Base-by-base conservation (phyloP, 2,329 filamentous ascomycete species). In the Pseudonectria foliicola region DNA sequence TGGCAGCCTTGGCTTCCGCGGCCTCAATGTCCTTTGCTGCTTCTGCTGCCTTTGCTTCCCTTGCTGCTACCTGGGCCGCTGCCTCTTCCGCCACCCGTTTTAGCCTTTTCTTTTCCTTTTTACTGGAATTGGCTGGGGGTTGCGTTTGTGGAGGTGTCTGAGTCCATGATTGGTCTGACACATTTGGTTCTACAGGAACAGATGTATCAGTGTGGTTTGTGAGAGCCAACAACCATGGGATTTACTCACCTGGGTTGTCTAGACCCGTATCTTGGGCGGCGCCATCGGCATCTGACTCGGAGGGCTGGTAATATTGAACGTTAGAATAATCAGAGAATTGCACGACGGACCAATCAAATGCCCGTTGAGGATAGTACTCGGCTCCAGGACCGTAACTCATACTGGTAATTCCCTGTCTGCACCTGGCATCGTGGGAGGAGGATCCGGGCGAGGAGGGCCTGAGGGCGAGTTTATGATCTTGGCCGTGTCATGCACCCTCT, bases 281-380 rank as follows among this genome's bases (percentile, higher is more conserved):
- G 34, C 56, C 49, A 26, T 65, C 64, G 11, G 50, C 52, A n/a
- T 69, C 66, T 32, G 63, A 63, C 37, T 67, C 58, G 26, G 57
- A 53, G 8, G 52, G 43, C 33, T 62, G 52, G 34, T 57, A 60
- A 46, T 60, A 69, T 42, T 66, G 55, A 33, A 69, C 51, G 23
- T 64, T 55, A 41, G 61, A 64, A 53, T 63, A 68, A 47, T 68
- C 53, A 42, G 64, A 60, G 40, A 55, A 62, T 45, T 66, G 58
- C 37, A 68, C 55, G 44, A 60, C 46, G 39, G 50, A 48, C 44
- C 51, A 61, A 48, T 62, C 56, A 53, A 63, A 38, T 38, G 61
- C 48, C 60, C 65, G 56, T 34, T 54, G 53, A 29, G 62, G 59
- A 57, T 61, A 62, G 51, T 54, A 59, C 35, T 63, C 56, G 42